Base-by-base conservation (phyloP, 2,329 filamentous ascomycete genomes). In the Trichoderma guizhouense region DNA sequence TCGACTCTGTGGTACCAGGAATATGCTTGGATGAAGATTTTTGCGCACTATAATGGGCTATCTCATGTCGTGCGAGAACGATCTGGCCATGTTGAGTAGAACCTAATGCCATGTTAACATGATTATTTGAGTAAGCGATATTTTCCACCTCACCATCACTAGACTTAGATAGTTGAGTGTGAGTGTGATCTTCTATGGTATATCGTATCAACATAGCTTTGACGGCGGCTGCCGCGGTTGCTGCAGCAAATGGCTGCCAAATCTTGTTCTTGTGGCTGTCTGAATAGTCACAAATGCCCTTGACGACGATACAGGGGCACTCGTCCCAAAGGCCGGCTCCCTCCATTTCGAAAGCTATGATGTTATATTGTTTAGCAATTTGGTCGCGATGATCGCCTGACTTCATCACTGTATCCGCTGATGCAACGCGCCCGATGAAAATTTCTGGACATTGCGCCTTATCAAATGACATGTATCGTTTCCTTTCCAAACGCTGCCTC, bases 331-430 rank as follows among this genome's bases (percentile, higher is more conserved):
- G 60, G 0, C 78, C 79, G 0, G 77, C 78, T 0, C 77, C 76
- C 51, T 79, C 79, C 79, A 79, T 80, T 65, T 81, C 79, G 21
- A 81, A 81, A 0, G 72, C 79, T 5, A 81, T 74, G 1, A 78
- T 60, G 2, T 51, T 24, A 0, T 75, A 63, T 36, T 70, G 14
- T 12, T 71, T 58, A 7, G 81, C 77, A 26, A 82, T 71, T 30
- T 53, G 26, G 21, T 84, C 82, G 14, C 83, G 78, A 8, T 77
- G 71, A 11, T 74, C 68, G 8, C 78, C 79, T 5, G 79, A 80
- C 51, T 81, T 83, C 73, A 85, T 81, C 1, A 84, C 80, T 2
- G 76, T 75, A 55, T 84, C 79, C 8, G 78, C 81, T 2, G 82
- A 83, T 3, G 77, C 83, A 6, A 84, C 77, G 0, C 74, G 73